These are phyloP conservation scores for Penicillium aurantiogriseum DNA, from an alignment of 2,329 filamentous ascomycete genomes.

Conservation along the genomic window DNA sequence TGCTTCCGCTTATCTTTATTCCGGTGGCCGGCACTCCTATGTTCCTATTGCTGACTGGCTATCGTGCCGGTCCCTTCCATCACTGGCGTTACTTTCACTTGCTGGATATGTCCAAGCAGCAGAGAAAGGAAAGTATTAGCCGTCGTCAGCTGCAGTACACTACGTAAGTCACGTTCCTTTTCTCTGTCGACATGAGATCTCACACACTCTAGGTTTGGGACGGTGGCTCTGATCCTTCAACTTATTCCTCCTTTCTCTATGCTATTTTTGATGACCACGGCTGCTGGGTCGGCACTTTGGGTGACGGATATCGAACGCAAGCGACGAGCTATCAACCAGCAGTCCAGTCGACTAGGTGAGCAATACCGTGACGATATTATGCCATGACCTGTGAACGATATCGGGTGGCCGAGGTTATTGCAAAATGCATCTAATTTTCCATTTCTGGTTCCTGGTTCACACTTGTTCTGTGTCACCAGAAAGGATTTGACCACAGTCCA, in stretches of 20 bases:
- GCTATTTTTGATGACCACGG: slow-evolving; percentile 86
- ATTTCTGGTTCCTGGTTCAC: neutral
- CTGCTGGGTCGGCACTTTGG: slow-evolving; percentile 83
- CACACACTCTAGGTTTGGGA: slow-evolving; percentile 64
- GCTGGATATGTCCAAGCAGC: slow-evolving; percentile 68
- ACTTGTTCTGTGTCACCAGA: neutral
- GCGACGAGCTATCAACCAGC: slow-evolving; percentile 29
- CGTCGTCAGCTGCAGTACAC: slow-evolving; percentile 76
- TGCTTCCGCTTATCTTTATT: slow-evolving; percentile 81
- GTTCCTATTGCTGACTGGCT: slow-evolving; percentile 85
- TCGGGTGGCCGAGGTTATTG: neutral
- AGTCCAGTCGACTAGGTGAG: slow-evolving; percentile 20
- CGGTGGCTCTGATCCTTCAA: slow-evolving; percentile 77
- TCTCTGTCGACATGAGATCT: neutral
- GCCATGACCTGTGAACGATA: slow-evolving; percentile 14
- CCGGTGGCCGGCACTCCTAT: slow-evolving; percentile 78
- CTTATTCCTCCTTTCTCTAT: slow-evolving; percentile 90
- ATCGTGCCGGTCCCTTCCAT: slow-evolving; percentile 80
- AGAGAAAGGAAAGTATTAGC: slow-evolving; percentile 68
- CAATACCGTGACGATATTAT: slow-evolving; percentile 41
- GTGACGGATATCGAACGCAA: slow-evolving; percentile 71
- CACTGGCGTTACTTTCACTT: slow-evolving; percentile 91
- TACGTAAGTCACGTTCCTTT: slow-evolving; percentile 54
- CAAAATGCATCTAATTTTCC: neutral
- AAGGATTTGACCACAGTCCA: neutral